A percentile compares a stretch with the other conserved stretches of the same genome.
These are phyloP conservation scores for Cyanidium caldarium DNA, from an alignment of 23 red algal genomes.

Conservation along the genomic window DNA sequence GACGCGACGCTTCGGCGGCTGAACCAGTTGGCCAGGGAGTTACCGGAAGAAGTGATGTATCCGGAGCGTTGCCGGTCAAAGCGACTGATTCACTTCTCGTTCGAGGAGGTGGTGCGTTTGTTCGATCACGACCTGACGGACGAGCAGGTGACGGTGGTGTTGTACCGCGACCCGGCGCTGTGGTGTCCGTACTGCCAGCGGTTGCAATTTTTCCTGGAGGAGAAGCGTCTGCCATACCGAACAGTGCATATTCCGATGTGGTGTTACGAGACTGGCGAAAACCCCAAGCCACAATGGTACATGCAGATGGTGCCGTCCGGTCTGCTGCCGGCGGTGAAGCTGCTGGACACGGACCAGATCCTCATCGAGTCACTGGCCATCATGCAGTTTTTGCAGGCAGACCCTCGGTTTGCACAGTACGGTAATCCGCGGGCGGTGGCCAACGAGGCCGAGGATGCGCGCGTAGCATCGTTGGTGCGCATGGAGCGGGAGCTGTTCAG, in stretches of 20 bases:
- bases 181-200: slow-evolving; percentile 93
- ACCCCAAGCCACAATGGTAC: slow-evolving; percentile 47
- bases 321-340: slow-evolving; percentile 51
- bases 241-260: slow-evolving; percentile 73
- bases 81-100: slow-evolving; percentile 1
- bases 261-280: slow-evolving; percentile 41
- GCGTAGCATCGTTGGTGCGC: slow-evolving; percentile 30
- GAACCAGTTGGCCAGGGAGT: background rate
- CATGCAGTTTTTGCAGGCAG: slow-evolving; percentile 48
- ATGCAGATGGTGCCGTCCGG: slow-evolving; percentile 60
- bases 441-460: slow-evolving; percentile 36
- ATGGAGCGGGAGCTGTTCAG: slow-evolving; percentile 49
- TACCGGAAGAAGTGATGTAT: background rate
- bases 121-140: slow-evolving; percentile 15
- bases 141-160: slow-evolving; percentile 40
- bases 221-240: slow-evolving; percentile 43
- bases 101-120: slow-evolving; percentile 29
- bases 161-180: slow-evolving; percentile 66
- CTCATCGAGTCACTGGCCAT: slow-evolving; percentile 80
- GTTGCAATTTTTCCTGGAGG: slow-evolving; percentile 59
- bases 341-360: background rate
- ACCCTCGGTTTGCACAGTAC: slow-evolving; percentile 27
- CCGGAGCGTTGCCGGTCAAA: background rate
- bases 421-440: slow-evolving; percentile 33
- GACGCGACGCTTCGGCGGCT: too few species aligned